Base-by-base conservation (phyloP, 768 basidiomycete genomes). In the Kwoniella heveanensis region DNA sequence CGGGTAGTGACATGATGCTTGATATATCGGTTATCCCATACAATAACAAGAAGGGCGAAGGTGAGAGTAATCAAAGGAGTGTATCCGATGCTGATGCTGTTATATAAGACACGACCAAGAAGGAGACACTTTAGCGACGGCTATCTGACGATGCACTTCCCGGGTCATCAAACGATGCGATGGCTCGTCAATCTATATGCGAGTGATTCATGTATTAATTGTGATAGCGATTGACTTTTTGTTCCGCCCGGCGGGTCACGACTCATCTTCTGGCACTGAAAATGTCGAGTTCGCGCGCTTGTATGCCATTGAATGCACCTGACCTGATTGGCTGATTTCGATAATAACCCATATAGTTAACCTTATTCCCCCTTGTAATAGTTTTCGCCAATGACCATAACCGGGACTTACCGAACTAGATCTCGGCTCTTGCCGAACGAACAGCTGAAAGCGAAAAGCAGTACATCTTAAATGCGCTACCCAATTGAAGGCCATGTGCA, bases 1-100 rank as follows among this genome's bases (percentile, higher is more conserved):
- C 39, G 32, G 54, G 53, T 64, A 64, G 54, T 19, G 62, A 64
- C 62, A 64, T 64, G 22, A 32, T 54, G 60, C 60, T 62, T 46
- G 44, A 54, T 44, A 19, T 17, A 3, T 44, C 3, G 10, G 39
- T 17, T 3, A 19, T 19, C 39, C 7, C 32, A 53, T 60, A 51
- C 24, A 24, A 21, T 25, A 51, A 0, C 21, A n/a, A 29, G 10
- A 29, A 21, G 17, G 27, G 24, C 19, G 22, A 25, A 7, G 53
- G 29, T 29, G 15, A 30, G 55, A 27, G 30, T 22, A 36, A 37
- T 32, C 25, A 25, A 22, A 54, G n/a, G 26, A n/a, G n/a, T n/a
- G n/a, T n/a, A n/a, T n/a, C n/a, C n/a, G n/a, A n/a, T n/a, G n/a
- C n/a, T n/a, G n/a, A n/a, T n/a, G n/a, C n/a, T n/a, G n/a, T n/a